Evolutionary conservation across 305 asterid species (phyloP), one percentile per base, ranked within the genome.

Genomic region (Nicotiana rustica): DNA sequence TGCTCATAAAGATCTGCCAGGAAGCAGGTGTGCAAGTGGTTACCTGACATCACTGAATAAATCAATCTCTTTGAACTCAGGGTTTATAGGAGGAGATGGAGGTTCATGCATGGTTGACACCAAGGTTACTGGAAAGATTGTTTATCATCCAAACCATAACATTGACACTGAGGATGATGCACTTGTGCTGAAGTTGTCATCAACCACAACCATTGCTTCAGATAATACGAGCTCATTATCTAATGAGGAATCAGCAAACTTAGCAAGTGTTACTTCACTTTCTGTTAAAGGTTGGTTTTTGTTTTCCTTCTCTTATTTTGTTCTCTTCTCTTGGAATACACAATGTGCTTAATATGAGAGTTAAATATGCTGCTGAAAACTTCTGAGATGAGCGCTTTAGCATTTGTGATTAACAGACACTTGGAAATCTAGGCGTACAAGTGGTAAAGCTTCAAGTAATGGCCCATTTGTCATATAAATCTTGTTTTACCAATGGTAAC

Each of bases 161-260:
- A 44, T 83, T 10, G 91, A 79, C 65, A 87, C 77, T 57, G 91
- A 85, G 79, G 90, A 91, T 75, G 90, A 90, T 67, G 81, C 79
- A 49, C 91, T 92, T 85, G 88, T 85, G 41, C 87, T 91, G 56
- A 92, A 89, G 86, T 80, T 93, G 79, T 88, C 95, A 14, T 89
- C 94, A n/a, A 89, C 97, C 76, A 80, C 84, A 13, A 82, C 83
- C 67, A 87, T 83, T 79, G 86, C 86, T 8, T 86, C 91, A 33
- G 94, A 92, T 86, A 90, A 90, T 79, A 84, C 78, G 57, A 90
- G 95, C 86, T 90, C 93, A 70, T 83, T 91, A 87, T 90, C 94
- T 2, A 92, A 90, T 71, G 95, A 90, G 77, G 97, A 92, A 75
- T 88, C 95, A 64, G 92, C 84, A 55, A 91, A 90, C 85, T 75